phyloP scores from a whole-genome alignment of 805 yeast species.

The Zygoascus flipseniorum region DNA sequence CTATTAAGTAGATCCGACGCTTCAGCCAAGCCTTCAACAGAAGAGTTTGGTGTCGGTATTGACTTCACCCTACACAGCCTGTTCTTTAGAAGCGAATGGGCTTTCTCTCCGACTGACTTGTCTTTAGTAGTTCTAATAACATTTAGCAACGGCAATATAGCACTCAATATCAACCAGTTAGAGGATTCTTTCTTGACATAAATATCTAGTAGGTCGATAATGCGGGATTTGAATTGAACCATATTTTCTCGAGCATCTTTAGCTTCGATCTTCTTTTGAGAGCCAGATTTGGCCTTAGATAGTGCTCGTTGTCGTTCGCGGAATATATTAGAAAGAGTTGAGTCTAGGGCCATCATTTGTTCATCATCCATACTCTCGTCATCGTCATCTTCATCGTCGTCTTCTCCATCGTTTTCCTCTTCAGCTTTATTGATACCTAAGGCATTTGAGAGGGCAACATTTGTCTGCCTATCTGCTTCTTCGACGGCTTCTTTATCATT shows the following conservation, averaged over 20 bases:
- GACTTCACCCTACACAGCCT: conserved; percentile 46
- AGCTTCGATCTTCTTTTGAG: conserved; percentile 49
- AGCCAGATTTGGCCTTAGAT: conserved; percentile 40
- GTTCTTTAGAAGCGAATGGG: conserved; percentile 60
- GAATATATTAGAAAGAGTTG: conserved; percentile 73
- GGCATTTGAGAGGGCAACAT: conserved; percentile 27
- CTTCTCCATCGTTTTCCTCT: conserved; percentile 25
- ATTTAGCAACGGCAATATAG: conserved; percentile 48
- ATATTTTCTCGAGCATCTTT: conserved; percentile 72
- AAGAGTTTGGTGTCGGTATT: conserved; percentile 10
- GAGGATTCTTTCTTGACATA: conserved; percentile 41
- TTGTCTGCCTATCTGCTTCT: conserved; percentile 31
- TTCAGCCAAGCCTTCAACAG: conserved; percentile 11
- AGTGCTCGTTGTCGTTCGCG: conserved; percentile 69
- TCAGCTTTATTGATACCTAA: conserved; percentile 12
- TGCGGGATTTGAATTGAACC: conserved; percentile 66
- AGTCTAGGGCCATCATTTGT: conserved; percentile 91
- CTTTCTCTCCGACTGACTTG: conserved; percentile 60
- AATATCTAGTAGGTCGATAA: conserved; percentile 67
- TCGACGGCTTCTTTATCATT: conserved; percentile 30
- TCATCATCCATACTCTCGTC: conserved; percentile 92
- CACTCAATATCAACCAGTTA: conserved; percentile 32
- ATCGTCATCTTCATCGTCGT: conserved; percentile 46
- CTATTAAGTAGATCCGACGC: conserved; percentile 23
- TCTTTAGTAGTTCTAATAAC: conserved; percentile 63